Conservation (phyloP, 306 rosid species). For the Quercus wislizeni region DNA sequence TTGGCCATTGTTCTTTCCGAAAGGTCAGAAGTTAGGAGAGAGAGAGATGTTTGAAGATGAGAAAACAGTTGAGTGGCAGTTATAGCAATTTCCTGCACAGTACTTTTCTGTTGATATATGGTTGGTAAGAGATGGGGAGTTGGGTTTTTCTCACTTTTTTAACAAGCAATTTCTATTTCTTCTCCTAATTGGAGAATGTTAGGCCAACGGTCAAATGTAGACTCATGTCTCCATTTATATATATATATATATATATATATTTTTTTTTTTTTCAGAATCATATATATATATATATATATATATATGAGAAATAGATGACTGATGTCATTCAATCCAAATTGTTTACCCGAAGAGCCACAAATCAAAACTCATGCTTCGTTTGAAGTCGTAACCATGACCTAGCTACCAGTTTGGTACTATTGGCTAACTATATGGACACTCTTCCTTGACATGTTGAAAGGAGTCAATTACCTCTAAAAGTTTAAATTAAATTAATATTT, state of each 20-base stretch:
- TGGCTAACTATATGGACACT: not conserved
- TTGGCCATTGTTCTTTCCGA: not conserved
- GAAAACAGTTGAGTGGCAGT: slow-evolving; percentile 45
- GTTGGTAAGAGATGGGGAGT: slow-evolving; percentile 45
- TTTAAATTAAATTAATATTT: too few relatives aligned
- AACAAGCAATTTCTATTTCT: slow-evolving; percentile 40
- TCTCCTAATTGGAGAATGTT: slow-evolving; percentile 36
- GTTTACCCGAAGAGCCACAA: too few relatives aligned
- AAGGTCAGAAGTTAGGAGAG: slow-evolving; percentile 14
- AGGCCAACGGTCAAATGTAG: slow-evolving; percentile 70
- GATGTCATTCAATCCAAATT: not conserved
- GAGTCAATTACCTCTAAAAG: too few relatives aligned
- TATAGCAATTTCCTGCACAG: slow-evolving; percentile 24
- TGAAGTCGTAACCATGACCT: too few relatives aligned
- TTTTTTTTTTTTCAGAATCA: too few relatives aligned
- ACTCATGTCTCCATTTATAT: slow-evolving; percentile 29
- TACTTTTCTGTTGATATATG: slow-evolving; percentile 24
- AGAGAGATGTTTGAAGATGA: slow-evolving; percentile 27
- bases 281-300: not conserved
- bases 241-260: too few relatives aligned
- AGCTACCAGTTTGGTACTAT: not conserved
- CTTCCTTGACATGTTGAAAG: not conserved
- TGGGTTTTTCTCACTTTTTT: slow-evolving; percentile 39
- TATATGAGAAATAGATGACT: not conserved
- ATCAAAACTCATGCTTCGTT: too few relatives aligned